These are phyloP conservation scores for Lasiosphaeria hispida DNA, from an alignment of 495 filamentous ascomycete genomes.

Conservation along the genomic window DNA sequence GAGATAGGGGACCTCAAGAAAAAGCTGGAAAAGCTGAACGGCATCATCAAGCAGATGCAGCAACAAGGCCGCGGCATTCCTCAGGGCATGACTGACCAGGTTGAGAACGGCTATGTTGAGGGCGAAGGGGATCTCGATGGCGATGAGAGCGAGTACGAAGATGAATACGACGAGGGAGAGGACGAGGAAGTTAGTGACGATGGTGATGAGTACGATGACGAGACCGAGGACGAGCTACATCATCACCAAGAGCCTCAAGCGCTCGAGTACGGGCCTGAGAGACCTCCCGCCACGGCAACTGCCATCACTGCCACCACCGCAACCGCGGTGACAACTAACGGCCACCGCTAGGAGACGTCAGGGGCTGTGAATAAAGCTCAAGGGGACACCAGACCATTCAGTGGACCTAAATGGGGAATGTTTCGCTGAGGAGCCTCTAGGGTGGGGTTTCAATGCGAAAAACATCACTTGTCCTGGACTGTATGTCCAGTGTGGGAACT, in stretches of 20 bases:
- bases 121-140: constrained; percentile 57
- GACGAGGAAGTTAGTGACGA: constrained; percentile 53
- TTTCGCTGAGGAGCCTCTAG: neutral
- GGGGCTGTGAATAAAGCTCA: neutral
- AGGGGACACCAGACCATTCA: neutral
- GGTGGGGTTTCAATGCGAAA: too few relatives aligned
- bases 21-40: constrained; percentile 89
- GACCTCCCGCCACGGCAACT: constrained; percentile 54
- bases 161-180: constrained; percentile 58
- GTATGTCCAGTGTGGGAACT: too few relatives aligned
- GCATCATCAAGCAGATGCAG: constrained; percentile 91
- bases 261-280: constrained; percentile 43
- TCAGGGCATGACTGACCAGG: constrained; percentile 54
- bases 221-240: constrained; percentile 57
- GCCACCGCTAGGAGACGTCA: constrained; percentile 22
- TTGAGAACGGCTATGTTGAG: constrained; percentile 51
- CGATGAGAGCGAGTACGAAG: constrained; percentile 74
- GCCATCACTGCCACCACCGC: constrained; percentile 19
- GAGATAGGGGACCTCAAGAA: constrained; percentile 79
- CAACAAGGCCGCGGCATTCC: constrained; percentile 75
- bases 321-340: constrained; percentile 33
- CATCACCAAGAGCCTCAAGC: constrained; percentile 49
- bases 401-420: neutral
- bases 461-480: too few relatives aligned
- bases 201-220: constrained; percentile 62